Evolutionary conservation across 345 rosid species (phyloP).

Genomic region (Diplotaxis tenuifolia): DNA sequence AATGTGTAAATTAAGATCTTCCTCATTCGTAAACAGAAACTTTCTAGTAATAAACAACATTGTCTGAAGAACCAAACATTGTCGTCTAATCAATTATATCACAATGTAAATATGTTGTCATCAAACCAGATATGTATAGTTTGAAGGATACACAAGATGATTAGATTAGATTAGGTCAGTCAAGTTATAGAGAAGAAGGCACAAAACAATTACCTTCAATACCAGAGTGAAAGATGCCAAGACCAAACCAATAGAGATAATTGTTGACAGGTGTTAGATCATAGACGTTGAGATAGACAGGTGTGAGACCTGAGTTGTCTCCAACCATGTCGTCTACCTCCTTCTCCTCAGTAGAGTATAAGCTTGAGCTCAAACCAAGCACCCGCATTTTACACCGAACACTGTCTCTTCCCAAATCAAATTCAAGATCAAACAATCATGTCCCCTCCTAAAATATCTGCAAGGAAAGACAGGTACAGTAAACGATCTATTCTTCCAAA

Average conservation of each 20-base stretch:
- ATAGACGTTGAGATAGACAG: conserved; percentile 80
- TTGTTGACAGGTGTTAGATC: conserved; percentile 94
- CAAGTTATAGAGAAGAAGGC: not conserved
- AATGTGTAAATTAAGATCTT: not conserved
- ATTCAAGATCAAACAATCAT: conserved; percentile 4
- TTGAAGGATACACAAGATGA: not conserved
- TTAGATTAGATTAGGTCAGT: not conserved
- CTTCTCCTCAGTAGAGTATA: conserved; percentile 48
- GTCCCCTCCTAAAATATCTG: conserved; percentile 1
- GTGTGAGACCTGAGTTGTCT: conserved; percentile 29
- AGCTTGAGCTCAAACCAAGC: conserved; percentile 58
- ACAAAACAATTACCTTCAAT: conserved; percentile 64
- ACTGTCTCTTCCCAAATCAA: not conserved
- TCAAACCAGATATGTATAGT: not conserved
- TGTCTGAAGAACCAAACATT: not conserved
- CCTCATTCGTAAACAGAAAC: not conserved
- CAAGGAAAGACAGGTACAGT: not conserved
- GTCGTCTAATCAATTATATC: not conserved
- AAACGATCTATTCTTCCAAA: not conserved
- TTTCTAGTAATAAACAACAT: too few species aligned
- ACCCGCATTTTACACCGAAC: conserved; percentile 56
- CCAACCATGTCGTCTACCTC: conserved; percentile 38
- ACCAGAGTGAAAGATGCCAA: conserved; percentile 94
- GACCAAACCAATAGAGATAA: conserved; percentile 88
- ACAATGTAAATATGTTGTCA: not conserved